A percentile compares a stretch with the other conserved stretches of the same genome.
Conservation (phyloP, 2,329 filamentous ascomycete species). For the Trichoderma cornu-damae region DNA sequence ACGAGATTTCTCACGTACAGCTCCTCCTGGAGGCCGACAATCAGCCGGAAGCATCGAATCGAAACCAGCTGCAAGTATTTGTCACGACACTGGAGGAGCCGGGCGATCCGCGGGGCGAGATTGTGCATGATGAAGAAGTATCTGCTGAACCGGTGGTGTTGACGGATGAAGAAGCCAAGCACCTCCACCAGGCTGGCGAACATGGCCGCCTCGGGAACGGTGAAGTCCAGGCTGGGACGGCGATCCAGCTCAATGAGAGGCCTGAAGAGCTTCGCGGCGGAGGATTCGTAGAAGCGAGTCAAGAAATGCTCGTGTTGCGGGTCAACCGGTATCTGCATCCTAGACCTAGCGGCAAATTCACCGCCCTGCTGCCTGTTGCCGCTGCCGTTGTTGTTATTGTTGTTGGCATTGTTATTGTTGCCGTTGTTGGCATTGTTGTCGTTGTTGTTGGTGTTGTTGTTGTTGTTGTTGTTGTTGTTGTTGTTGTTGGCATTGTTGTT, state of each 20-base stretch:
- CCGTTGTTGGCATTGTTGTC: constrained; percentile 22
- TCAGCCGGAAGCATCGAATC: constrained; percentile 86
- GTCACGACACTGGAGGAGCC: constrained; percentile 75
- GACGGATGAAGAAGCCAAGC: constrained; percentile 86
- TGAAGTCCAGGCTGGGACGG: constrained; percentile 63
- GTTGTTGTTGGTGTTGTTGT: background rate
- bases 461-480: background rate
- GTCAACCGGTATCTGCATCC: constrained; percentile 49
- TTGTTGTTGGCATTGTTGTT: background rate
- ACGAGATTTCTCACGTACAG: constrained; percentile 85
- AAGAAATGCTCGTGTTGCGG: constrained; percentile 82
- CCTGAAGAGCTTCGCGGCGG: constrained; percentile 77
- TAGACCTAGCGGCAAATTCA: constrained; percentile 62
- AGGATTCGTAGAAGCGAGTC: constrained; percentile 82
- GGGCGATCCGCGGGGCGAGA: constrained; percentile 70
- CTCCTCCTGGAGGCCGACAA: constrained; percentile 80
- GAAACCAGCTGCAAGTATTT: constrained; percentile 91
- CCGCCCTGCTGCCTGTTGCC: constrained; percentile 24
- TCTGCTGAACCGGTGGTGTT: constrained; percentile 81
- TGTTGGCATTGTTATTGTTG: background rate
- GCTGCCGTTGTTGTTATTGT: background rate
- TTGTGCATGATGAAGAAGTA: constrained; percentile 79
- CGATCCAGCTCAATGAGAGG: constrained; percentile 77
- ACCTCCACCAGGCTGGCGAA: constrained; percentile 90
- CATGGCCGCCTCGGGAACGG: constrained; percentile 79